Percentiles rank a stretch among this genome's conserved stretches.
Evolutionary conservation across 2,329 filamentous ascomycete species (phyloP).

Genomic region (Coleophoma cylindrospora): DNA sequence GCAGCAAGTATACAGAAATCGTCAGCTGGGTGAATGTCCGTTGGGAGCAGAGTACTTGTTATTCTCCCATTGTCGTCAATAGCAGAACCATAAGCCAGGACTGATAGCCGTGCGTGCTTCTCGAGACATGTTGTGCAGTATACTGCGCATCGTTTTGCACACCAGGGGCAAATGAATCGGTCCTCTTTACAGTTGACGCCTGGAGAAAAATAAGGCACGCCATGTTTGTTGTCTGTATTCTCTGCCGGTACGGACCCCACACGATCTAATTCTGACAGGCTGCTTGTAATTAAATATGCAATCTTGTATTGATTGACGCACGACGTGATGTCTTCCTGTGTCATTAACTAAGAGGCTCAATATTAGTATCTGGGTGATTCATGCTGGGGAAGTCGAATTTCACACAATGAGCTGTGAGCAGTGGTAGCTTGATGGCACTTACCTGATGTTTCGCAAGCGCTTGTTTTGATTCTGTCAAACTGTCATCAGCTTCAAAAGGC

Average conservation of each 20-base stretch:
- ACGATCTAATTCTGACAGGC: conserved; percentile 16
- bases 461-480: neutral
- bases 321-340: conserved; percentile 15
- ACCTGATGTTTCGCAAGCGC: neutral
- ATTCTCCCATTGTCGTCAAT: conserved; percentile 17
- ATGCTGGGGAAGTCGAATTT: neutral
- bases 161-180: conserved; percentile 12
- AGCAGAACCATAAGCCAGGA: conserved; percentile 17
- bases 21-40: conserved; percentile 28
- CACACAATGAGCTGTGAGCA: neutral
- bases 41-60: conserved; percentile 21
- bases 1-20: conserved; percentile 24
- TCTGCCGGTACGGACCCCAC: conserved; percentile 3
- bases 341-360: conserved; percentile 12
- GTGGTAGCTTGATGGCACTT: neutral
- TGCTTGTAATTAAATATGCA: conserved; percentile 19
- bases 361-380: conserved; percentile 1
- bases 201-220: no score
- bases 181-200: neutral
- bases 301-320: conserved; percentile 22
- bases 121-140: conserved; percentile 16
- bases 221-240: neutral
- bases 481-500: neutral
- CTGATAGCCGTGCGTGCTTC: conserved; percentile 11
- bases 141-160: conserved; percentile 10